Evolutionary conservation across 2,329 filamentous ascomycete genomes (phyloP), one percentile per base, ranked within the genome.

Genomic region (Fusarium foetens): DNA sequence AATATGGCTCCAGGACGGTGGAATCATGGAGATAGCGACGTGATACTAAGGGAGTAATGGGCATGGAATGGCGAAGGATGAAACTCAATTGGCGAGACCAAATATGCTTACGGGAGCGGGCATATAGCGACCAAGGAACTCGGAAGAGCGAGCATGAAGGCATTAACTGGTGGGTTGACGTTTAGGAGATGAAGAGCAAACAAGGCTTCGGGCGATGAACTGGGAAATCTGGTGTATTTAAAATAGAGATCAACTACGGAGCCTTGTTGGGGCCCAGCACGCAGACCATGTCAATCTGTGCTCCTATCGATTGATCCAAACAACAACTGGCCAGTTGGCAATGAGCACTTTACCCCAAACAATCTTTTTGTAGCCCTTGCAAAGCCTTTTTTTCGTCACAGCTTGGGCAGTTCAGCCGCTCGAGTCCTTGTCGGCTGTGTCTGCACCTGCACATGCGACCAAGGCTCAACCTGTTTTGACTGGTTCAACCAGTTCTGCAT

Each of bases 301-400:
- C n/a, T n/a, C n/a, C n/a, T n/a, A n/a, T n/a, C n/a, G n/a, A n/a
- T n/a, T n/a, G n/a, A n/a, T n/a, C n/a, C n/a, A n/a, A n/a, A n/a
- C n/a, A n/a, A n/a, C n/a, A n/a, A n/a, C n/a, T n/a, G n/a, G n/a
- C n/a, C n/a, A n/a, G n/a, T n/a, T n/a, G n/a, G n/a, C n/a, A n/a
- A n/a, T n/a, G n/a, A n/a, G n/a, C n/a, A n/a, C n/a, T n/a, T n/a
- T n/a, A n/a, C n/a, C n/a, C n/a, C n/a, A n/a, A n/a, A n/a, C n/a
- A n/a, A n/a, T n/a, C n/a, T 0, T 52, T 4, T 13, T n/a, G 3
- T 7, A 14, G 5, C 7, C 2, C 10, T n/a, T 13, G 13, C 0
- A 2, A 2, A 0, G n/a, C n/a, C n/a, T 5, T n/a, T 12, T 0
- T 10, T n/a, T 12, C 1, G 6, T 53, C 49, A 39, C 4, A 39